Conservation (phyloP, 176 grass and related monocot genomes). For the Urochloa ruziziensis region DNA sequence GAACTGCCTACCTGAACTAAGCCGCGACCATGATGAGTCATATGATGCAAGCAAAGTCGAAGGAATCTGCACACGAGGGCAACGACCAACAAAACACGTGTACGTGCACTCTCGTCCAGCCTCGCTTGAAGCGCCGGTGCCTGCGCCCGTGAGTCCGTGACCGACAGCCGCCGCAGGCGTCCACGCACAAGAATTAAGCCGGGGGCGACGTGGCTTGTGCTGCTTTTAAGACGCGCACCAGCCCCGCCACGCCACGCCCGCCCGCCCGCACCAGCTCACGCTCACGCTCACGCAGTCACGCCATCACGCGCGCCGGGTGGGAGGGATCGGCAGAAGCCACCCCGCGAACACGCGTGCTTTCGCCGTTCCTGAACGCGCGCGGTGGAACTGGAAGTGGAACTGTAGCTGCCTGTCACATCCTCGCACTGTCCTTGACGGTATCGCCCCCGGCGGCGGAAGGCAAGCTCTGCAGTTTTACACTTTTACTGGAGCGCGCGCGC, state of each 20-base stretch:
- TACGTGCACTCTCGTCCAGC: not conserved
- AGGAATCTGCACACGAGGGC: not conserved
- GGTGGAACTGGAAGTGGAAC: too few relatives aligned
- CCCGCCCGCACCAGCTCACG: not conserved
- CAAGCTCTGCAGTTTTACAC: not conserved
- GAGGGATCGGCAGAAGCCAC: not conserved
- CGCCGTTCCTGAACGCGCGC: not conserved
- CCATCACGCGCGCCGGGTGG: not conserved
- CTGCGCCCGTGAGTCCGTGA: constrained; percentile 38
- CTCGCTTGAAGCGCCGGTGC: constrained; percentile 6
- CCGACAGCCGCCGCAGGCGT: constrained; percentile 19
- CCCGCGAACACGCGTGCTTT: not conserved
- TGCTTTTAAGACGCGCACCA: constrained; percentile 16
- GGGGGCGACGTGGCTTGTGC: not conserved
- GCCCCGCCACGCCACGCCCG: too few relatives aligned
- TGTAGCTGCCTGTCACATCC: too few relatives aligned
- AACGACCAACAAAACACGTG: not conserved
- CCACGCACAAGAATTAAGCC: not conserved
- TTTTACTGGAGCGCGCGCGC: not conserved
- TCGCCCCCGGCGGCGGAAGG: too few relatives aligned
- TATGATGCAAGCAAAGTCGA: not conserved
- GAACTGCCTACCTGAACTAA: not conserved
- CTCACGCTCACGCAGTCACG: not conserved
- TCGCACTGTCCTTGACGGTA: not conserved
- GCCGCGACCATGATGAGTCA: not conserved